Evolutionary conservation across 202 grass and related monocot species (phyloP), one percentile per base, ranked within the genome.

Genomic region (Hordeum pubiflorum): DNA sequence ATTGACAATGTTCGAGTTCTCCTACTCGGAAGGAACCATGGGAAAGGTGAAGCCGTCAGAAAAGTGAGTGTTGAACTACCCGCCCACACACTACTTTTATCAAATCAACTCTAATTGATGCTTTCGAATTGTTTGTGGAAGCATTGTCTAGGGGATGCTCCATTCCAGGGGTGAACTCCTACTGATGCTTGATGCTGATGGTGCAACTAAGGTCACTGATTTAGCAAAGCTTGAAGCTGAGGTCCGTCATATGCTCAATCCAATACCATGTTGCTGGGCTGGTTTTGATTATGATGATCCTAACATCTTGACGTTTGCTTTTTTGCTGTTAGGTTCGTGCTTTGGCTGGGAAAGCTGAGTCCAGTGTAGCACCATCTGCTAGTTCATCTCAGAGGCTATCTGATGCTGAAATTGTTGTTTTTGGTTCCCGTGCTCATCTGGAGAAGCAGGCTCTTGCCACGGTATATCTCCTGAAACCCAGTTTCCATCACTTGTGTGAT

Each of bases 141-240:
- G 74, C 84, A 85, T 85, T 82, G 40, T 86, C 74, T 46, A 98
- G 92, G 95, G 95, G 66, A 98, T 95, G 90, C 88, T 98, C 15
- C 96, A 98, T 94, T 89, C 96, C 27, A 87, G 90, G 72, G 92
- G 96, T 54, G 83, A 99, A 78, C 52, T 99, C 50, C 79, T 95
- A 64, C 81, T 98, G n/a, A 98, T 98, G 96, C 96, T 98, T 76
- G 96, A 98, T 81, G 92, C 92, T 76, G 96, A 98, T 87, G 92
- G 92, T 41, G 90, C 96, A 81, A 98, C 92, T 75, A 91, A 98
- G 74, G 74, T 98, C 74, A 93, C 90, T 50, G 92, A 95, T 86
- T 83, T 98, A 55, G 96, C 94, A 88, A 98, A 95, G 55, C 96
- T 98, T 65, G 96, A 95, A 84, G 83, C 77, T 75, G 84, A 98